These are phyloP conservation scores for Cardiospermum halicacabum DNA, from an alignment of 345 rosid species.

Conservation along the genomic window DNA sequence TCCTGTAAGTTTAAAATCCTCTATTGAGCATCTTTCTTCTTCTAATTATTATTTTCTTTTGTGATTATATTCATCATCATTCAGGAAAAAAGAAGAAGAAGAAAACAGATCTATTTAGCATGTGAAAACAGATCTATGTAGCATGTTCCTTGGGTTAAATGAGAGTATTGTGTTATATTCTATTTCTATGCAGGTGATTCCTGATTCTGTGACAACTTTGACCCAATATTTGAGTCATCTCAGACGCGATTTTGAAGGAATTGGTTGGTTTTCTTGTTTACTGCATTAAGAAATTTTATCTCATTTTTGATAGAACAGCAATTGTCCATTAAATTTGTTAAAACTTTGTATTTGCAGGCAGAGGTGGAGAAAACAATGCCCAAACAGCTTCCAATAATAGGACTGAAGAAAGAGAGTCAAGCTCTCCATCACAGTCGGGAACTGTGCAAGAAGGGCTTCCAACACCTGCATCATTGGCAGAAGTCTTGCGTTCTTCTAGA, in stretches of 20 bases:
- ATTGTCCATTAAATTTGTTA: slow-evolving; percentile 20
- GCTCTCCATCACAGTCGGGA: slow-evolving; percentile 25
- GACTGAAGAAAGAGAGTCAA: slow-evolving; percentile 34
- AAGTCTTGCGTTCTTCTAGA: slow-evolving; percentile 50
- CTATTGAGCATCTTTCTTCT: slow-evolving; percentile 3
- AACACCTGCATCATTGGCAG: slow-evolving; percentile 66
- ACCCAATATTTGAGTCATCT: slow-evolving; percentile 50
- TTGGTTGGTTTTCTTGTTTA: slow-evolving; percentile 34
- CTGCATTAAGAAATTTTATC: slow-evolving; percentile 2
- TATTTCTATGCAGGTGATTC: slow-evolving; percentile 45
- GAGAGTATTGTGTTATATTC: slow-evolving; percentile 5
- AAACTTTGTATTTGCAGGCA: slow-evolving; percentile 32
- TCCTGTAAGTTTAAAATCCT: slow-evolving; percentile 43
- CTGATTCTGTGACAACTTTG: slow-evolving; percentile 66
- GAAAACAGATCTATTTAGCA: no score
- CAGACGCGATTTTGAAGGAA: slow-evolving; percentile 41
- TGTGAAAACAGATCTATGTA: neutral
- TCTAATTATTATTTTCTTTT: neutral
- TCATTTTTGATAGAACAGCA: neutral
- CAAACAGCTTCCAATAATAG: slow-evolving; percentile 25
- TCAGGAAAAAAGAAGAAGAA: no score
- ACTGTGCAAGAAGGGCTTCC: slow-evolving; percentile 49
- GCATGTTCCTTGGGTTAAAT: slow-evolving; percentile 5
- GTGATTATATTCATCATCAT: neutral
- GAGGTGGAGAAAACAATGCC: slow-evolving; percentile 30